Evolutionary conservation across 495 filamentous ascomycete genomes (phyloP).

Genomic region (Durotheca rogersii): DNA sequence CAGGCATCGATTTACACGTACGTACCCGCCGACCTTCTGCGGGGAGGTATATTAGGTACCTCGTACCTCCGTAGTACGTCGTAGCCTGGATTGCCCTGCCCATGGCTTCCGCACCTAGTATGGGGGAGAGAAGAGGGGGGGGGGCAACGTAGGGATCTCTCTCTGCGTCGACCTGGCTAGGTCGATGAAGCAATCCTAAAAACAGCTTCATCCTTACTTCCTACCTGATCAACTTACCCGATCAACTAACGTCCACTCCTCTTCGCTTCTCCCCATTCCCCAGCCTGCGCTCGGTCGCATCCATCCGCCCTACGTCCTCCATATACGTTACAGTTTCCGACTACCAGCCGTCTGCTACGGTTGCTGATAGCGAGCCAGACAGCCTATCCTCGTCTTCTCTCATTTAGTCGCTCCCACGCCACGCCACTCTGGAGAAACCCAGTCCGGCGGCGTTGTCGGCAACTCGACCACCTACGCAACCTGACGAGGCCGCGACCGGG

Average conservation of each 20-base stretch:
- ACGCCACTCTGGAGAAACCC: too few species aligned
- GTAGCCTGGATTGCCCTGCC: too few species aligned
- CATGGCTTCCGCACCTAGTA: too few species aligned
- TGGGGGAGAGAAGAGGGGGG: too few species aligned
- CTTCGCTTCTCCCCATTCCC: constrained; percentile 5
- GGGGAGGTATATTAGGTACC: too few species aligned
- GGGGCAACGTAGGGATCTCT: too few species aligned
- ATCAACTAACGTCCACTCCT: too few species aligned
- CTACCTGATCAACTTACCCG: too few species aligned
- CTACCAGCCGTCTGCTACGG: constrained; percentile 8
- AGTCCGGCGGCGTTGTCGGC: too few species aligned
- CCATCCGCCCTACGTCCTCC: background rate
- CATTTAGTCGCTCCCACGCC: constrained; percentile 12
- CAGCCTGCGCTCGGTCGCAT: constrained; percentile 19
- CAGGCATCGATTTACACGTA: constrained; percentile 31
- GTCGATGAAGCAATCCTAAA: constrained; percentile 29
- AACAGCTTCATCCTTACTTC: constrained; percentile 23
- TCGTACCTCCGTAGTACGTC: too few species aligned
- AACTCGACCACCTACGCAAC: constrained; percentile 11
- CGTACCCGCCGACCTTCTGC: constrained; percentile 25
- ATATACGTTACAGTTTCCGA: background rate
- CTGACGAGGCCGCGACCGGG: constrained; percentile 8
- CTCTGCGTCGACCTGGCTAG: constrained; percentile 19
- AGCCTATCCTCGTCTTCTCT: constrained; percentile 3
- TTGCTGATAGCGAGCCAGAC: constrained; percentile 5